Percentiles rank a stretch among this genome's conserved stretches.
Evolutionary conservation across 441 rosid species (phyloP).

Genomic region (Geranium incanum): DNA sequence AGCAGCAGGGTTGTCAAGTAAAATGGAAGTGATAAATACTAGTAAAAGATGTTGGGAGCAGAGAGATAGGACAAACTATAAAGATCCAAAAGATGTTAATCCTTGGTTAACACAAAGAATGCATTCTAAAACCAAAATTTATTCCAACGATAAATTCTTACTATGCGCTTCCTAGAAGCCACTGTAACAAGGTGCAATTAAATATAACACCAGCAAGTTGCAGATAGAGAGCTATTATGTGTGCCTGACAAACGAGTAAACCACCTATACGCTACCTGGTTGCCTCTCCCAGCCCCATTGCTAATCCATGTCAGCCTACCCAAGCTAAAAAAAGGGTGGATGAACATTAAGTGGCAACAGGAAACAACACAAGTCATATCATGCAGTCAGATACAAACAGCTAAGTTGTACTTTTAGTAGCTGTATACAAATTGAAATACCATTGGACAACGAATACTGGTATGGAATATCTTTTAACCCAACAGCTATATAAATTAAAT

Average conservation of each 20-base stretch:
- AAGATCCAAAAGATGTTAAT: constrained; percentile 3
- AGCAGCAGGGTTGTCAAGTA: not conserved
- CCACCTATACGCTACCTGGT: not conserved
- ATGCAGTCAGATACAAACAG: constrained; percentile 4
- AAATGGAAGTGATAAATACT: constrained; percentile 2
- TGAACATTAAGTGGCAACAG: not conserved
- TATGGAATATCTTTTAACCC: not conserved
- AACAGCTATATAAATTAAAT: not conserved
- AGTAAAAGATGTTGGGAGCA: not conserved
- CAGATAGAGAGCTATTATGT: not conserved
- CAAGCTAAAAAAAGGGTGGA: not conserved
- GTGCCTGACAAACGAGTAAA: not conserved
- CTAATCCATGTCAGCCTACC: not conserved
- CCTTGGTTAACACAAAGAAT: not conserved
- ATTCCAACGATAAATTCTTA: not conserved
- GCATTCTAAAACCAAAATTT: not conserved
- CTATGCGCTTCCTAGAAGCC: not conserved
- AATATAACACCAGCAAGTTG: not conserved
- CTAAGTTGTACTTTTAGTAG: not conserved
- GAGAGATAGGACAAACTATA: not conserved
- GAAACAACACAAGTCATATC: not conserved
- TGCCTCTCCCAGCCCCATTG: not conserved
- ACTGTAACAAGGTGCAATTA: not conserved
- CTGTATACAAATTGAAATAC: not conserved
- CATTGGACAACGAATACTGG: not conserved